A percentile compares a stretch with the other conserved stretches of the same genome.
phyloP scores from a whole-genome alignment of 768 basidiomycete genomes.

The Auricularia auricula-judae region DNA sequence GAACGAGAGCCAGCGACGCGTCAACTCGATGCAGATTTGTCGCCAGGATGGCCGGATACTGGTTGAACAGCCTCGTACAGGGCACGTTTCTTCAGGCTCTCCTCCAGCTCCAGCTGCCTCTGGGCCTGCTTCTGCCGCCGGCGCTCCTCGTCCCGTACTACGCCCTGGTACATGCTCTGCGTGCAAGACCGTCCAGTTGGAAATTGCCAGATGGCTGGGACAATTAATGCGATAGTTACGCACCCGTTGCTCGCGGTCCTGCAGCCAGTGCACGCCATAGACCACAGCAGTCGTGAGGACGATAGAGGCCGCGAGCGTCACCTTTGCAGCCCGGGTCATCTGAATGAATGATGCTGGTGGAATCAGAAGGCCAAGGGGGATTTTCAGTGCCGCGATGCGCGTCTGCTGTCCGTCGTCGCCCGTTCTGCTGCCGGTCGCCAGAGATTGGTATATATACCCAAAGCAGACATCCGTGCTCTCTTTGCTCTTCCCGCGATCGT shows the following conservation, averaged over 20 bases:
- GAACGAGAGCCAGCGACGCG: too few relatives aligned
- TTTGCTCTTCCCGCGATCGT: background rate
- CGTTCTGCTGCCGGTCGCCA: background rate
- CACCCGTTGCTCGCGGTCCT: conserved; percentile 74
- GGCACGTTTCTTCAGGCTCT: conserved; percentile 13
- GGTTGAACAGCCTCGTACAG: conserved; percentile 11
- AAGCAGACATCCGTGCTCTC: background rate
- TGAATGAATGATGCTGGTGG: background rate
- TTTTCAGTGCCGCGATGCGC: background rate
- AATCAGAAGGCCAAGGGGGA: background rate
- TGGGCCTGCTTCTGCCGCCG: conserved; percentile 58
- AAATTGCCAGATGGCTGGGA: background rate
- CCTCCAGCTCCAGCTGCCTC: conserved; percentile 49
- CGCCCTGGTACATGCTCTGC: conserved; percentile 87
- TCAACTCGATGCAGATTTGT: background rate
- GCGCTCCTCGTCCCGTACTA: conserved; percentile 79
- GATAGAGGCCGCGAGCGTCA: conserved; percentile 60
- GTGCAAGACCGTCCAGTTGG: conserved; percentile 5
- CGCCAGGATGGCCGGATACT: conserved; percentile 1
- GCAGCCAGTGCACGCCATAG: conserved; percentile 85
- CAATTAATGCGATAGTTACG: conserved; percentile 6
- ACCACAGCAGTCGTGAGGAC: conserved; percentile 57
- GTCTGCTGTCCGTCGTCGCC: background rate
- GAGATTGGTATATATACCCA: background rate
- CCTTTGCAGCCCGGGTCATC: conserved; percentile 64